A percentile compares a stretch with the other conserved stretches of the same genome.
phyloP scores from a whole-genome alignment of 768 basidiomycete genomes.

The Termitomyces bulborhizus region DNA sequence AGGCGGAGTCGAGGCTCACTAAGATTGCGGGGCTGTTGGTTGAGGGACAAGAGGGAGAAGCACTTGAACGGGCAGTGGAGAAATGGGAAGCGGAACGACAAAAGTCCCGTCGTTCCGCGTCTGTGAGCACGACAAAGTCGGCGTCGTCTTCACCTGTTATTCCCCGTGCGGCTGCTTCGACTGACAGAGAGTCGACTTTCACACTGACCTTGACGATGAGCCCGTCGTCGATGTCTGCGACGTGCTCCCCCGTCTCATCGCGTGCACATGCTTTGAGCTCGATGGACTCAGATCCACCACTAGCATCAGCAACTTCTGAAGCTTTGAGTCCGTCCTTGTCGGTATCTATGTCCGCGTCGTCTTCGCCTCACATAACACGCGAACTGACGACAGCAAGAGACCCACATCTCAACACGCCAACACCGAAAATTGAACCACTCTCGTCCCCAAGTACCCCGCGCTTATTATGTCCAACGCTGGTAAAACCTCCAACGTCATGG shows the following conservation, averaged over 20 bases:
- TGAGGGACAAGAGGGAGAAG: constrained; percentile 59
- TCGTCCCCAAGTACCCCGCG: neutral
- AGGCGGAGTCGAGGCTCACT: constrained; percentile 48
- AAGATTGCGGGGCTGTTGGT: constrained; percentile 66
- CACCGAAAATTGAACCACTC: neutral
- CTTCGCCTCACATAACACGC: neutral
- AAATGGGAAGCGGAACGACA: constrained; percentile 45
- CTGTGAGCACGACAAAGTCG: neutral
- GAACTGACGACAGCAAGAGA: neutral
- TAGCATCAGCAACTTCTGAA: neutral
- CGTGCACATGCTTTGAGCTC: neutral
- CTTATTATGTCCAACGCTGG: neutral
- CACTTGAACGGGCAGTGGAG: constrained; percentile 55
- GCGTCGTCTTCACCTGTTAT: neutral
- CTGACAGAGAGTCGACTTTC: neutral
- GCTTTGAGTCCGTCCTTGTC: neutral
- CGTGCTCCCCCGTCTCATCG: neutral
- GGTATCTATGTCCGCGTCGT: neutral
- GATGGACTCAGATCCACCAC: neutral
- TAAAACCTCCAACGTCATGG: neutral
- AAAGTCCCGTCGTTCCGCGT: neutral
- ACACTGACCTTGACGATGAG: neutral
- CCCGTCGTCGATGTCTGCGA: neutral
- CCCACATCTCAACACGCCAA: neutral
- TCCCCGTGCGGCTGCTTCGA: neutral